Evolutionary conservation across 2,329 filamentous ascomycete genomes (phyloP).

Genomic region (Nemania sp.): DNA sequence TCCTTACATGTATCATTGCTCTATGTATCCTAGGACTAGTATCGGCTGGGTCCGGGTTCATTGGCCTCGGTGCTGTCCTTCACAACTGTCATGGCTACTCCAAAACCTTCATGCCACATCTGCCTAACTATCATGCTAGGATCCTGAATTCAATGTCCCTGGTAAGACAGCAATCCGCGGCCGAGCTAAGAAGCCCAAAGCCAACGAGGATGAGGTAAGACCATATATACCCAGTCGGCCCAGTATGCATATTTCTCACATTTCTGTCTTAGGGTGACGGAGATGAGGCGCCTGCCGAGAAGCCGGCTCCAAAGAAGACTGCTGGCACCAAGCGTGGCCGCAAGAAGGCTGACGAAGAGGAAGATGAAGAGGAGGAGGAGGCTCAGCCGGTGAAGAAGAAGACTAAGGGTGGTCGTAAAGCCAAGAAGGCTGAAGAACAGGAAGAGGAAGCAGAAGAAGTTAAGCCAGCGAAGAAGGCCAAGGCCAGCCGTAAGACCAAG

Average conservation of each 20-base stretch:
- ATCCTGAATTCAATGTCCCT: constrained; percentile 72
- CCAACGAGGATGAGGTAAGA: constrained; percentile 41
- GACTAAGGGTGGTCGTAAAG: constrained; percentile 32
- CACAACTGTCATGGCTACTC: neutral
- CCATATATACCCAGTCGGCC: constrained; percentile 15
- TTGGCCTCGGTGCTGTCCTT: neutral
- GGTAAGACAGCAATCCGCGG: constrained; percentile 67
- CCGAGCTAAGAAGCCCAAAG: constrained; percentile 42
- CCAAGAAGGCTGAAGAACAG: constrained; percentile 24
- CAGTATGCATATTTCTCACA: constrained; percentile 13
- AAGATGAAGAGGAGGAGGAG: constrained; percentile 37
- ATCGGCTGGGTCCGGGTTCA: neutral
- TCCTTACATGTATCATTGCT: neutral
- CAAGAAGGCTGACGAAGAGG: constrained; percentile 40
- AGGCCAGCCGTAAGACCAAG: constrained; percentile 25
- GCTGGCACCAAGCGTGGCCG: constrained; percentile 44
- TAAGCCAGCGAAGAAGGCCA: constrained; percentile 45
- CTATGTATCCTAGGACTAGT: neutral
- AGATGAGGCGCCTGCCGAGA: constrained; percentile 38
- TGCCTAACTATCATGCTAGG: constrained; percentile 50
- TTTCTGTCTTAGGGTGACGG: constrained; percentile 22
- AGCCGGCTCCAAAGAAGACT: constrained; percentile 25
- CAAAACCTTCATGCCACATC: constrained; percentile 14
- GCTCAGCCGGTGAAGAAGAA: constrained; percentile 33
- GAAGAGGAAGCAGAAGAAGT: constrained; percentile 36